These are phyloP conservation scores for Mallotus nudiflorus DNA, from an alignment of 345 rosid genomes.

Conservation along the genomic window DNA sequence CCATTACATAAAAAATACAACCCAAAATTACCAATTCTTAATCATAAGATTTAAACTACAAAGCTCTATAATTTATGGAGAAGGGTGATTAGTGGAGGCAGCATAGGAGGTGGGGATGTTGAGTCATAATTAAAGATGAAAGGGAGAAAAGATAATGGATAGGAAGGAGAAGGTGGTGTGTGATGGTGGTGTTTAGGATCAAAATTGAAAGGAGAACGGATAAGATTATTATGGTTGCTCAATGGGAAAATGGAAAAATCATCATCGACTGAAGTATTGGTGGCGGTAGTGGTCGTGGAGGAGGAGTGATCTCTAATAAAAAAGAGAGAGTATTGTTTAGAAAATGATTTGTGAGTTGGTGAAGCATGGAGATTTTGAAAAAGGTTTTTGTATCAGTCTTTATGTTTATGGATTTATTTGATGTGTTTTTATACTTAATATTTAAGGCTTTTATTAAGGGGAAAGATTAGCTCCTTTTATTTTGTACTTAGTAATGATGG, in stretches of 20 bases:
- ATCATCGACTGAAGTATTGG: neutral
- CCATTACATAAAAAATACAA: conserved; percentile 4
- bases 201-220: conserved; percentile 10
- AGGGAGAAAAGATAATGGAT: neutral
- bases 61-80: conserved; percentile 12
- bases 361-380: neutral
- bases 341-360: neutral
- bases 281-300: neutral
- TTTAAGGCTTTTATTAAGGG: too few species aligned
- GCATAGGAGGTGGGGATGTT: neutral
- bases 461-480: too few species aligned
- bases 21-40: conserved; percentile 4
- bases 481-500: too few species aligned
- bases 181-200: neutral
- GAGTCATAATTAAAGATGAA: neutral
- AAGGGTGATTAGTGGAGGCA: neutral
- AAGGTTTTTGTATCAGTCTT: neutral
- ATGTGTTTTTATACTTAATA: too few species aligned
- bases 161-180: neutral
- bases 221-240: conserved; percentile 19
- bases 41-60: conserved; percentile 12
- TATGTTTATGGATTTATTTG: too few species aligned
- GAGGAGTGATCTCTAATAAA: neutral
- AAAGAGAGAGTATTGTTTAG: conserved; percentile 17
- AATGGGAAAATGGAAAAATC: conserved; percentile 19